These are phyloP conservation scores for Colletotrichum nymphaeae DNA, from an alignment of 2,329 filamentous ascomycete species.

Conservation along the genomic window DNA sequence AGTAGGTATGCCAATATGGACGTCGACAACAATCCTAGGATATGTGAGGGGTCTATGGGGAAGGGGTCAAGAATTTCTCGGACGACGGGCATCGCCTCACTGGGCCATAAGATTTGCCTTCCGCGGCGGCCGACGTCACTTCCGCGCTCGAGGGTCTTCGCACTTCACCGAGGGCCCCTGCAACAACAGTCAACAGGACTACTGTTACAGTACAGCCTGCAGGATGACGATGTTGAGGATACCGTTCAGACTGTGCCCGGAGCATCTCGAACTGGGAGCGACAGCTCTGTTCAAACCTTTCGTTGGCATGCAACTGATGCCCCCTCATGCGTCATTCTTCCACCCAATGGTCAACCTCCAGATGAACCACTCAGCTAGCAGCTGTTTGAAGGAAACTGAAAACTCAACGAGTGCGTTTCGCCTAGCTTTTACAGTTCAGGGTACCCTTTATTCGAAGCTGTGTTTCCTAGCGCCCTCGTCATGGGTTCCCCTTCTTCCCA, in stretches of 20 bases:
- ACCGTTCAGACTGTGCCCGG: neutral
- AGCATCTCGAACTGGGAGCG: neutral
- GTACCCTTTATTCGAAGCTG: neutral
- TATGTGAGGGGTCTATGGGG: constrained; percentile 8
- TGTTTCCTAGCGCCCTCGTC: neutral
- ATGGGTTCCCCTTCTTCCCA: constrained; percentile 17
- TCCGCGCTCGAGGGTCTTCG: constrained; percentile 16
- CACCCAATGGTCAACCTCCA: constrained; percentile 9
- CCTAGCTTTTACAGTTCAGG: neutral
- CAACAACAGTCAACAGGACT: neutral
- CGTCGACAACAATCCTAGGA: neutral
- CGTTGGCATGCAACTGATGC: neutral
- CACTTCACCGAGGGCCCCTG: neutral
- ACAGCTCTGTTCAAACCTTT: neutral
- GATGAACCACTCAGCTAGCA: constrained; percentile 14
- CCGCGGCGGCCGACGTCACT: constrained; percentile 25
- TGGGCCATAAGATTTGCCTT: constrained; percentile 8
- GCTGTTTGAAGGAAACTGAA: neutral
- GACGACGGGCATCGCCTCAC: constrained; percentile 16
- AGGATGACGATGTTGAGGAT: constrained; percentile 13
- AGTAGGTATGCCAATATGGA: neutral
- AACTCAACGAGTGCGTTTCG: neutral
- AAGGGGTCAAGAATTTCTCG: neutral
- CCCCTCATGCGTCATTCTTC: neutral
- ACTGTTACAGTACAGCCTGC: neutral